Evolutionary conservation across 352 stramenopile species (phyloP), one percentile per base, ranked within the genome.

Genomic region (Globisporangium solare): DNA sequence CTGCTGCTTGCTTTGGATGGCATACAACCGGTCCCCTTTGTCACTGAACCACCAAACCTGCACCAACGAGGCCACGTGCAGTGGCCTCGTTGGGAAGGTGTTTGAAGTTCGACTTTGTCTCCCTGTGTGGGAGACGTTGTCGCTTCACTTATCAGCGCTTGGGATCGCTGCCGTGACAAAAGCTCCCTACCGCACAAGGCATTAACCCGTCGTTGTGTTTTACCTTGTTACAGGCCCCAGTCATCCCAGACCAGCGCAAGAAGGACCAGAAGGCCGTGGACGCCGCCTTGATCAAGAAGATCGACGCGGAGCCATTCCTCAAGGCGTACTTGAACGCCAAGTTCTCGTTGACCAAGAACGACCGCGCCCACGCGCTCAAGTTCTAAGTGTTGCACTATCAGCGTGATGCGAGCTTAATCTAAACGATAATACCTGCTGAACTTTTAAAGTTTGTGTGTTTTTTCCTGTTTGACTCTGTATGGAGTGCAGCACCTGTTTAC

Each of bases 261-360:
- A 97, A 93, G 60, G 96, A 99, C 78, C 97, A 99, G 87, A 98
- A 99, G 83, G 83, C 85, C 51, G 96, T 99, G 46, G 97, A 99
- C 81, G 89, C 80, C 49, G 86, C 77, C 47, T 70, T 97, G 54
- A 56, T 91, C 51, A 94, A 94, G 78, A 85, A 87, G 68, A 67
- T 95, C 46, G 85, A 90, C 55, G 78, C 76, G 41, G 87, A 93
- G 61, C 79, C 86, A 47, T 95, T 99, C 84, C 84, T 99, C 66
- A 98, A 99, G 80, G 91, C 86, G 52, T 99, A 99, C 92, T 75
- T 99, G 64, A 96, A 97, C 66, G 94, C 94, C 49, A 98, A 97
- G 71, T 99, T 99, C 83, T 95, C 91, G 64, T 79, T 99, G 52
- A 97, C 79, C 63, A 98, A 98, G 73, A 95, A 92, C 73, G 96